Base-by-base conservation (phyloP, 1,284 basidiomycete genomes). In the Heimioporus retisporus region DNA sequence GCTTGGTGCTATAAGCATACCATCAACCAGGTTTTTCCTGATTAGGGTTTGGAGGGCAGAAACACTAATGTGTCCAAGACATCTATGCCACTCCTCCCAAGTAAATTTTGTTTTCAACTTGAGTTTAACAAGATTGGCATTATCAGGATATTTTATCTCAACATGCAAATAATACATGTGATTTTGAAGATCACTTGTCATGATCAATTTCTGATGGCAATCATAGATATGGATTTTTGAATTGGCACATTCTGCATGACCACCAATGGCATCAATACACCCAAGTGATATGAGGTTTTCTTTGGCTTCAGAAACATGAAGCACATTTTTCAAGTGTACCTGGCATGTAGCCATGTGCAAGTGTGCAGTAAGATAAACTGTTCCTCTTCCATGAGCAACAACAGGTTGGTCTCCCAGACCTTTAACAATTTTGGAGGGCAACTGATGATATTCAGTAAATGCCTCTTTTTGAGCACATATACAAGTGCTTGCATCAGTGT, bases 71-170 rank as follows among this genome's bases (percentile, higher is more conserved):
- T 68, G 65, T 2, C 51, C 56, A 0, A 68, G 56, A 0, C 31
- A 14, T 1, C 19, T 4, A 19, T 68, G 67, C 61, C 65, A 68
- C 48, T 68, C 59, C 10, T 40, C 44, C 67, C 67, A 68, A 11
- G 59, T 68, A 13, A n/a, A 62, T 31, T 59, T 67, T 0, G 56
- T 6, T 6, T 50, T 59, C 1, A 64, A 13, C 43, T 44, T 44
- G 43, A 18, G 43, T 44, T 18, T 44, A 0, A 46, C 15, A 5
- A 53, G 2, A 35, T 57, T 44, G 2, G 13, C n/a, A n/a, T n/a
- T n/a, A n/a, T n/a, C n/a, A n/a, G n/a, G 1, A 19, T 23, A 0
- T 64, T 23, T 15, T 55, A 4, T 4, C 43, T 19, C 11, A 44
- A 44, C 43, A 44, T 44, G 11, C 18, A 44, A 44, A 18, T 44